phyloP scores from a whole-genome alignment of 2,329 filamentous ascomycete genomes.

The Cercospora sojina region DNA sequence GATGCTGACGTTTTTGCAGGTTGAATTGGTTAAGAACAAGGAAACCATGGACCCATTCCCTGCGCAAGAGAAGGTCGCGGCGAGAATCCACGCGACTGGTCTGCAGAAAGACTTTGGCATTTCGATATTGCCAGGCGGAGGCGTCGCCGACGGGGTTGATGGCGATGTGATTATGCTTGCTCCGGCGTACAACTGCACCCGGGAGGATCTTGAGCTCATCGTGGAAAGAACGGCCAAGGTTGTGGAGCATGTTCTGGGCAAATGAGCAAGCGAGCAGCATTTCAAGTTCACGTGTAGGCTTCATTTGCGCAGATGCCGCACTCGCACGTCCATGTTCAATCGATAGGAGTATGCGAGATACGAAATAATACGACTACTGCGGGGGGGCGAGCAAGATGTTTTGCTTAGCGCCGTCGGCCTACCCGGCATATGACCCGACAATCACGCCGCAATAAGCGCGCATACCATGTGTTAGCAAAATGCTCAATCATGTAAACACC shows the following conservation, averaged over 20 bases:
- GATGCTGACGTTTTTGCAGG: slow-evolving; percentile 36
- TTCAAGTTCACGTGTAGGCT: background rate
- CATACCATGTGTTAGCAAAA: too few species aligned
- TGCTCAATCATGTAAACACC: too few species aligned
- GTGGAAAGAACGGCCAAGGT: slow-evolving; percentile 51
- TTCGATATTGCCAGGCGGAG: slow-evolving; percentile 60
- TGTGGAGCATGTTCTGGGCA: slow-evolving; percentile 48
- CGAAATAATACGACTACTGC: too few species aligned
- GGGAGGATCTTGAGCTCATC: slow-evolving; percentile 55
- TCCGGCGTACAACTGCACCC: slow-evolving; percentile 63
- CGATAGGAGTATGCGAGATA: background rate
- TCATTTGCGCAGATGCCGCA: background rate
- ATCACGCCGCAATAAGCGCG: too few species aligned
- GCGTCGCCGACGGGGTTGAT: slow-evolving; percentile 54
- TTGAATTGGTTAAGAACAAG: slow-evolving; percentile 58
- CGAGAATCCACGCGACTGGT: slow-evolving; percentile 45
- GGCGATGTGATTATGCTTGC: slow-evolving; percentile 65
- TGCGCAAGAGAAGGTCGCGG: slow-evolving; percentile 45
- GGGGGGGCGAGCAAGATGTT: too few species aligned
- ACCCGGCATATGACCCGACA: too few species aligned
- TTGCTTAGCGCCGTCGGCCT: too few species aligned
- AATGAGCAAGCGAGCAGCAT: background rate
- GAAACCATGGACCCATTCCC: slow-evolving; percentile 53
- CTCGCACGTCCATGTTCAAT: background rate
- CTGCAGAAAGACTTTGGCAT: slow-evolving; percentile 47